Base-by-base conservation (phyloP, 306 rosid genomes). In the Castanospermum australe region DNA sequence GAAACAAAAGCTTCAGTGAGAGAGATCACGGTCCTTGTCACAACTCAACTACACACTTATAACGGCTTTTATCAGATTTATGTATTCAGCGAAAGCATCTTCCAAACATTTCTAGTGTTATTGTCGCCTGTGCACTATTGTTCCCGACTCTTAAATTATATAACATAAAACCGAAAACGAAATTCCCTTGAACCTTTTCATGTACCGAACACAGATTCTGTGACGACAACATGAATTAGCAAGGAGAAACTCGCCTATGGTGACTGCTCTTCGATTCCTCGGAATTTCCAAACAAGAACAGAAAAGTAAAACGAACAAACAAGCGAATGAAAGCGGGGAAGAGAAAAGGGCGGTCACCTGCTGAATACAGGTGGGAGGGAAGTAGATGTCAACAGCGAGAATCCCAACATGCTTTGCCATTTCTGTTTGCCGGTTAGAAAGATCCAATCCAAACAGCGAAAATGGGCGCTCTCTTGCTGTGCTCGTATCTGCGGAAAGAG, bases 301-400 rank as follows among this genome's bases (percentile, higher is more conserved):
- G 21, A 42, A 41, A 47, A 15, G 62, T 66, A 4, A 45, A 81
- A 73, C 41, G 20, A 67, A 64, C 12, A 52, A 28, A 2, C 14
- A 48, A 62, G 13, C 7, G 14, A 14, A n/a, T 20, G 14, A 14
- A 55, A 5, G n/a, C n/a, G 25, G 12, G n/a, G 30, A 8, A 55
- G 39, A 25, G 70, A 54, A 11, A 18, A 47, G 80, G 0, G 22
- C 67, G 73, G 41, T 81, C 17, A 92, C 97, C 97, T 94, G 98
- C 56, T 85, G 94, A 86, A 94, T 83, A 72, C 87, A 94, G 65
- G 92, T 79, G 39, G 91, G 84, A 71, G 98, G 98, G 84, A 94
- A 92, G 88, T 94, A 89, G 90, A 94, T 90, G 63, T 94, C 98
- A 41, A 89, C 45, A 57, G 97, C 97, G 84, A 94, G 93, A 82